phyloP scores from a whole-genome alignment of 345 rosid genomes.

The Pistacia integerrima region DNA sequence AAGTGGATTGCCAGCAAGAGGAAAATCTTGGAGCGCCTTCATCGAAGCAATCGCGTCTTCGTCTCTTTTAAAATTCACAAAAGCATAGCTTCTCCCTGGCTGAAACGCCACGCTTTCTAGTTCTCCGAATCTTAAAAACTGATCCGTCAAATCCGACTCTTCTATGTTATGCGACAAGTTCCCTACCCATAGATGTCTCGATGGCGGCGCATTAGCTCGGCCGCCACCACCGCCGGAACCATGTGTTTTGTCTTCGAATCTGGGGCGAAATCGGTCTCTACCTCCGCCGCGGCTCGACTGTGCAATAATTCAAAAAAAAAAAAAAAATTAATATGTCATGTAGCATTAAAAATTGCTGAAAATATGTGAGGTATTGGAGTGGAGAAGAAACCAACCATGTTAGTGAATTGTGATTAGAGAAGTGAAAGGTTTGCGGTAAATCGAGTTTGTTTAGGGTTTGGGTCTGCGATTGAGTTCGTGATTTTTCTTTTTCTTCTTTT shows the following conservation, averaged over 20 bases:
- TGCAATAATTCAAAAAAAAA: background rate
- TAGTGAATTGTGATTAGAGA: background rate
- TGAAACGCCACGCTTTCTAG: slow-evolving; percentile 83
- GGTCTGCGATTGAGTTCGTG: background rate
- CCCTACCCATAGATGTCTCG: slow-evolving; percentile 95
- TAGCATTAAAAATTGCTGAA: background rate
- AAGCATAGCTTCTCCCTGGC: slow-evolving; percentile 82
- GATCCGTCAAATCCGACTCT: slow-evolving; percentile 55
- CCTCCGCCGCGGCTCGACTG: slow-evolving; percentile 43
- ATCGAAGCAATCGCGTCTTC: slow-evolving; percentile 81
- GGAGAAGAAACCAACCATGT: slow-evolving; percentile 25
- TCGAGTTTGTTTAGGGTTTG: slow-evolving; percentile 5
- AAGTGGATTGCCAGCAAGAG: slow-evolving; percentile 78
- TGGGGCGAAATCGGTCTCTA: slow-evolving; percentile 40
- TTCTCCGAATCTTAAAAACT: slow-evolving; percentile 66
- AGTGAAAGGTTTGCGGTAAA: background rate
- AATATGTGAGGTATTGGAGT: background rate
- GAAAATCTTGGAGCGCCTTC: slow-evolving; percentile 71
- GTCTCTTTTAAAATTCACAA: slow-evolving; percentile 60
- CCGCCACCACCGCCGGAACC: slow-evolving; percentile 22
- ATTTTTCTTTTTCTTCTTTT: background rate
- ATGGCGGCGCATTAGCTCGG: slow-evolving; percentile 60
- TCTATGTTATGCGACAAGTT: slow-evolving; percentile 67
- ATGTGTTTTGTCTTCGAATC: slow-evolving; percentile 31
- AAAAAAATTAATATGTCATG: background rate